A percentile compares a stretch with the other conserved stretches of the same genome.
Evolutionary conservation across 2,329 filamentous ascomycete genomes (phyloP).

Genomic region (Pseudogymnoascus sp.): DNA sequence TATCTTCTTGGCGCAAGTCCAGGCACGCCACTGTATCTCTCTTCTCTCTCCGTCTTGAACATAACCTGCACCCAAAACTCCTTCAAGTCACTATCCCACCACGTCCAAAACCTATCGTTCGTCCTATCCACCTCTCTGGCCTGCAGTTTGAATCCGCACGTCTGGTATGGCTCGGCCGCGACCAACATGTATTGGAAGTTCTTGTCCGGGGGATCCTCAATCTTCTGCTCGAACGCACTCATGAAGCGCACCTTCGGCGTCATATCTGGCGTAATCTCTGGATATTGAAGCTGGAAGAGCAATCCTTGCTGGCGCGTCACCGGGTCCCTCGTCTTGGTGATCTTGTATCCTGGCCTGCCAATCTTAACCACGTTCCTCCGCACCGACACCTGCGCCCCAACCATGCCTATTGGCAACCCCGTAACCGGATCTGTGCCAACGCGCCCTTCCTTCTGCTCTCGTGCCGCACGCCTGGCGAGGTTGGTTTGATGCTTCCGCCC

Average conservation of each 20-base stretch:
- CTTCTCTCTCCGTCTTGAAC: conserved; percentile 97
- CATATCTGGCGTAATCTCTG: conserved; percentile 72
- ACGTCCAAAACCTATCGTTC: conserved; percentile 83
- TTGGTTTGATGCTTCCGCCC: conserved; percentile 99
- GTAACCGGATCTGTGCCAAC: conserved; percentile 57
- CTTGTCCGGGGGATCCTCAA: conserved; percentile 87
- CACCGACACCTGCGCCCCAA: conserved; percentile 55
- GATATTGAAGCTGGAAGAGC: conserved; percentile 94
- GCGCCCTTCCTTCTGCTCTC: conserved; percentile 85
- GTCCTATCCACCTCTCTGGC: conserved; percentile 85
- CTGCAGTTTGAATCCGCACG: conserved; percentile 91
- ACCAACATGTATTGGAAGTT: conserved; percentile 91
- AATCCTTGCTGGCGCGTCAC: conserved; percentile 82
- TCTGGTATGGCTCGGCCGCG: conserved; percentile 96
- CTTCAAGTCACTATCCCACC: conserved; percentile 92
- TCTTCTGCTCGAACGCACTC: conserved; percentile 92
- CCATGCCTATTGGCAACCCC: conserved; percentile 66
- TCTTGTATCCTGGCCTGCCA: conserved; percentile 91
- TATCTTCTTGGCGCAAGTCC: conserved; percentile 41
- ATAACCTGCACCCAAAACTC: conserved; percentile 97
- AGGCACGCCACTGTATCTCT: conserved; percentile 66
- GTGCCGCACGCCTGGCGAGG: conserved; percentile 87
- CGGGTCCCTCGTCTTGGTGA: conserved; percentile 89
- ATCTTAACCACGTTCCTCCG: conserved; percentile 88
- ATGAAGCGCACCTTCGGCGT: conserved; percentile 88